These are phyloP conservation scores for Sclerotinia sclerotiorum DNA, from an alignment of 2,329 filamentous ascomycete genomes.

Conservation along the genomic window DNA sequence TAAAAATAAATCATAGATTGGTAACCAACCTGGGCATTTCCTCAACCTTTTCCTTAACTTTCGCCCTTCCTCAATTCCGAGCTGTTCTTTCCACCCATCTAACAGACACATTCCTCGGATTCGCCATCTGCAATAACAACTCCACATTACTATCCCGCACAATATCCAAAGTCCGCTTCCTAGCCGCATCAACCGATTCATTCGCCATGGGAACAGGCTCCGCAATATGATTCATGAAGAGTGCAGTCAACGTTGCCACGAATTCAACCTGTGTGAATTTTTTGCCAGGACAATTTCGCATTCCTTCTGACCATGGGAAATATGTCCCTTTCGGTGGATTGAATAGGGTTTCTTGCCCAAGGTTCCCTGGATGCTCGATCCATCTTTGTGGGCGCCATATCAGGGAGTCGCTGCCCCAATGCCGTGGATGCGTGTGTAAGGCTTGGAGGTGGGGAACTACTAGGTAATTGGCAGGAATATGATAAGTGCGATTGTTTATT, in stretches of 20 bases:
- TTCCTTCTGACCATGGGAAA: slow-evolving; percentile 28
- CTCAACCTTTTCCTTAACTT: too few species aligned
- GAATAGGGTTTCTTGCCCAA: not conserved
- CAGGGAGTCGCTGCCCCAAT: slow-evolving; percentile 30
- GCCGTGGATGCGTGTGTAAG: slow-evolving; percentile 24
- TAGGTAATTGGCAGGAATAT: slow-evolving; percentile 39
- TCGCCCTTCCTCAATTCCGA: not conserved
- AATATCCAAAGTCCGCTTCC: slow-evolving; percentile 14
- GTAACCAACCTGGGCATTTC: too few species aligned
- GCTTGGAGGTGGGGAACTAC: slow-evolving; percentile 40
- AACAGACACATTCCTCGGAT: slow-evolving; percentile 1
- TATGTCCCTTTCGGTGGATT: slow-evolving; percentile 24
- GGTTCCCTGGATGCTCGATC: slow-evolving; percentile 23
- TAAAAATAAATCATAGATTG: too few species aligned
- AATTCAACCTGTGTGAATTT: slow-evolving; percentile 30
- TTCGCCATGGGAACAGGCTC: not conserved
- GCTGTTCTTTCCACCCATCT: slow-evolving; percentile 3
- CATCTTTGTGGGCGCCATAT: slow-evolving; percentile 28
- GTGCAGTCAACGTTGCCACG: slow-evolving; percentile 23
- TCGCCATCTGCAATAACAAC: slow-evolving; percentile 25
- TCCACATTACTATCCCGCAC: slow-evolving; percentile 20
- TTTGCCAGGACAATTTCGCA: slow-evolving; percentile 28
- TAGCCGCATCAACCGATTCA: slow-evolving; percentile 18
- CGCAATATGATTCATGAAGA: slow-evolving; percentile 15
- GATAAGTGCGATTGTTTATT: not conserved